Evolutionary conservation across 352 stramenopile genomes (phyloP), one percentile per base, ranked within the genome.

Genomic region (Pythium pectinolyticum): DNA sequence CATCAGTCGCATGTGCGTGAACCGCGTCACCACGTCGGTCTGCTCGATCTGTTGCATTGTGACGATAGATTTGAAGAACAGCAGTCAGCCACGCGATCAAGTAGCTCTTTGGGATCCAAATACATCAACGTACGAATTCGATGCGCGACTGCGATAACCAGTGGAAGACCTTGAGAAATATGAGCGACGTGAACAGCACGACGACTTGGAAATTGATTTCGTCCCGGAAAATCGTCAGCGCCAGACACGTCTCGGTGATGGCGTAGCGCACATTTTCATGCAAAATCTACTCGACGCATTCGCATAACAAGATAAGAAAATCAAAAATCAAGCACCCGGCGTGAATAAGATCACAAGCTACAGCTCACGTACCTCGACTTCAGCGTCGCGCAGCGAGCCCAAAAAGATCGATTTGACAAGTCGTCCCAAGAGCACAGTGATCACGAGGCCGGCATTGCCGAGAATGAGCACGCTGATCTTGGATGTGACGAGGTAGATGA

Each of bases 201-300:
- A 97, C 88, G 32, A 98, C 97, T n/a, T 88, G 74, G 37, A 98
- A 90, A 53, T 90, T 98, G 60, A 99, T 90, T 78, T 99, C 97
- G 39, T 97, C 89, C 22, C 97, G 90, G 80, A 99, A 99, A 53
- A 99, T 98, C 37, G 97, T 99, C 25, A 99, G 86, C n/a, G 97
- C 97, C 25, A 99, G 77, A 83, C 96, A 99, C 24, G 96, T 99
- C 83, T 99, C 97, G 7, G 96, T 99, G 58, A 99, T 88, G 34
- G 98, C 92, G 74, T 98, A 99, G 32, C 96, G 93, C 40, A 98
- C 92, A 73, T 98, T 98, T 60, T 99, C 96, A 40, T 93, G 87
- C 46, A 99, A 72, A 14, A 98, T 75, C 86, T 99, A 46, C 11
- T 27, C n/a, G n/a, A n/a, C n/a, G n/a, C n/a, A n/a, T n/a, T n/a